Base-by-base conservation (phyloP, 1,139 yeast species). In the Torulaspora globosa region DNA sequence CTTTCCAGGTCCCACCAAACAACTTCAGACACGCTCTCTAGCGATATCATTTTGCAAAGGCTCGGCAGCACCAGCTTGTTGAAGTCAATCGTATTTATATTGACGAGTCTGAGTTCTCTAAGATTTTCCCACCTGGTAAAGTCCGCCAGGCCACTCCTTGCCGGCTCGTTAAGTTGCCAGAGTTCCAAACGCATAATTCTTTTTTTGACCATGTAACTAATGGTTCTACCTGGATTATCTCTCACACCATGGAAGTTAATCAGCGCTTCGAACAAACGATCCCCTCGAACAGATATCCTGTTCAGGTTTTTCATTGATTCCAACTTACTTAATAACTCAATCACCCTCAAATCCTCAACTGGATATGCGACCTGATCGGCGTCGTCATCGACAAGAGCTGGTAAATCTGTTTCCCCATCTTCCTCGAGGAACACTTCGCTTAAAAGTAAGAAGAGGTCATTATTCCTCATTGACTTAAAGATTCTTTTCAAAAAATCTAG, bases 161-260 rank as follows among this genome's bases (percentile, higher is more conserved):
- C 41, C 5, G 55, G 36, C 26, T 52, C 41, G 19, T 32, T 41
- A 19, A 54, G 15, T 43, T 54, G 56, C 18, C 44, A 31, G 9
- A 59, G 19, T 31, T 48, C 44, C 10, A 63, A 39, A 11, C 40
- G 43, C 21, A 40, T 33, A 2, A 60, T 52, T 33, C 58, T 49
- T 30, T 53, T 53, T 42, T 56, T 56, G 9, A 56, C 55, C 5
- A 53, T 28, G 34, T 59, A 59, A 19, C 50, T 54, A 2, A 62
- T 56, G 2, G 59, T 54, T 26, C 52, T 53, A 2, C 64, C 64
- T 6, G 65, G 60, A 36, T 60, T 56, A 39, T 60, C 65, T 37
- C 65, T 49, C 3, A 52, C 50, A 6, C 67, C 67, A 38, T 60
- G 63, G n/a, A 55, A 50, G 47, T 62, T 62, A 6, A 62, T 50